Base-by-base conservation (phyloP, 2,329 filamentous ascomycete species). In the Neoarthrinium moseri region DNA sequence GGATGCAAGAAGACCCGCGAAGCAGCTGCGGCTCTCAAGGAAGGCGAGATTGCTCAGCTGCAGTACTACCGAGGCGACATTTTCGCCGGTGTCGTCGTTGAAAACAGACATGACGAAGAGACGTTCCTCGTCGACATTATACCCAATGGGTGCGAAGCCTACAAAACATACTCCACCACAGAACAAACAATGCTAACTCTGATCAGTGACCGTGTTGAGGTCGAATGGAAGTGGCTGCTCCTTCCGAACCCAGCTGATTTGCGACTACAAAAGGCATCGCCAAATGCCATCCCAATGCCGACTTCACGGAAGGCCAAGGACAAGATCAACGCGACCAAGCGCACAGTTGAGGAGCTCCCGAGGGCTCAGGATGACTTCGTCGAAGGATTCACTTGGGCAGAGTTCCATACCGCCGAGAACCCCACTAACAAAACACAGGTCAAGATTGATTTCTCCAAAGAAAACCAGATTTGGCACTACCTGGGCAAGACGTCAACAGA, bases 401-500 rank as follows among this genome's bases (percentile, higher is more conserved):
- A 96, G 62, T 96, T 95, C 66, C 79, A 88, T 57, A 78, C 74
- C 52, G 69, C 78, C 39, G 75, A 79, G 55, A 74, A 79, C 33
- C 70, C 76, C 42, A 61, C 60, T 51, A 87, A 86, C 56, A 73
- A 73, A 51, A 73, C 71, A 44, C 83, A 88, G 63, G 77, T 75
- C 60, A 87, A 84, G 66, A 72, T 95, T 47, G 83, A 95, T 59
- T 66, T 96, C 7, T 68, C 68, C 50, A 88, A 87, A 62, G 75
- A 84, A 13, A 80, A 92, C 50, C 85, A 89, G 61, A 66, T 96
- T 15, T 97, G 91, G 89, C 81, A 90, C 69, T 97, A 96, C 64
- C 77, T 99, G 49, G 89, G 89, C 24, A 83, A 83, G 63, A 81
- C 79, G 17, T 97, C 92, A 18, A 96, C 92, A 6, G 92, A 97